Conservation (phyloP, 495 filamentous ascomycete species). For the Ascodesmis nigricans region DNA sequence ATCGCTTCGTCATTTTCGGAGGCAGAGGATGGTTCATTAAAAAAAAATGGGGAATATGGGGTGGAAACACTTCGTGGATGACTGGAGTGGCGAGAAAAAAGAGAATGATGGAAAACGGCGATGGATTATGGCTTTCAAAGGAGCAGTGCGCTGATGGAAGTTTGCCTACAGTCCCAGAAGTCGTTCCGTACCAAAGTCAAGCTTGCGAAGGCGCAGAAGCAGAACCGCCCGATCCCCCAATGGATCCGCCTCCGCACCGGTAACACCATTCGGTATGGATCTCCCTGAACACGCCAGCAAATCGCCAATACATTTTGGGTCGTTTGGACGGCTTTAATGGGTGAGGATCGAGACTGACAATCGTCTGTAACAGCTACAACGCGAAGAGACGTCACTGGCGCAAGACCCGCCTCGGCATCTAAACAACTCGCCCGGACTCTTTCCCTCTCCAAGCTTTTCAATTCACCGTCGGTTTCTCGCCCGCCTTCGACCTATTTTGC, state of each 20-base stretch:
- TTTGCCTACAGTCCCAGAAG: constrained; percentile 64
- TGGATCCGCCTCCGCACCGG: constrained; percentile 96
- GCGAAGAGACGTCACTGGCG: constrained; percentile 99
- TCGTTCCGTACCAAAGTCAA: constrained; percentile 99
- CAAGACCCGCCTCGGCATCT: constrained; percentile 98
- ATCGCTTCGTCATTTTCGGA: too few species aligned
- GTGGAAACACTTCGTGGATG: too few species aligned
- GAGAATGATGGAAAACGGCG: too few species aligned
- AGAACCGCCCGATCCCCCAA: constrained; percentile 98
- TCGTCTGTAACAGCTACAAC: constrained; percentile 71
- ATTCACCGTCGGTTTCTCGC: too few species aligned
- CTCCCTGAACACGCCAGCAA: constrained; percentile 3
- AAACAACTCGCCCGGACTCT: constrained; percentile 30
- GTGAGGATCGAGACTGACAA: too few species aligned
- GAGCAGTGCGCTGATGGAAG: constrained; percentile 1
- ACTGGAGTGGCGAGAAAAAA: too few species aligned
- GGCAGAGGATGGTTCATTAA: too few species aligned
- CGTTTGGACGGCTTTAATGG: too few species aligned
- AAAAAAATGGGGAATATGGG: too few species aligned
- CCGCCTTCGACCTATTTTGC: too few species aligned
- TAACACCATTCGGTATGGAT: constrained; percentile 97
- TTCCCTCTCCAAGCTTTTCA: too few species aligned
- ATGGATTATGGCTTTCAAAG: too few species aligned
- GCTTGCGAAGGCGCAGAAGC: constrained; percentile 99
- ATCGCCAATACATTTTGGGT: constrained; percentile 6